Evolutionary conservation across 1,284 basidiomycete species (phyloP).

Genomic region (Cronartium quercuum): DNA sequence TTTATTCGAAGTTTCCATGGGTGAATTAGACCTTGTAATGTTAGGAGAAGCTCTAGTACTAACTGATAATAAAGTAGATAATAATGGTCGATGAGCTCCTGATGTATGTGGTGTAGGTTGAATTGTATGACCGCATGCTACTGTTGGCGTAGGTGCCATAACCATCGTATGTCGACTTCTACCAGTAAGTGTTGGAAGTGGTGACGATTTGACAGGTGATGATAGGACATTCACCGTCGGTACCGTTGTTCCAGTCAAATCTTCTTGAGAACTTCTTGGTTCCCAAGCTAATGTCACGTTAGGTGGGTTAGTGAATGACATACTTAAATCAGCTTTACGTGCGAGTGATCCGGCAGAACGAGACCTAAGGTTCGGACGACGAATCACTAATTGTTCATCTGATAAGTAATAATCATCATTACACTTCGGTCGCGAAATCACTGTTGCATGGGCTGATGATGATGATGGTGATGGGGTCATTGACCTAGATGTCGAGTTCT

Average conservation of each 20-base stretch:
- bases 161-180: background rate
- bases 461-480: background rate
- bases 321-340: background rate
- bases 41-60: slow-evolving; percentile 2
- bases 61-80: slow-evolving; percentile 17
- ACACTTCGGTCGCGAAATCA: slow-evolving; percentile 2
- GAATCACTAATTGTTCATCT: slow-evolving; percentile 18
- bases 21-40: slow-evolving; percentile 12
- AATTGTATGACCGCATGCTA: slow-evolving; percentile 4
- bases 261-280: no score
- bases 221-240: background rate
- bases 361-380: background rate
- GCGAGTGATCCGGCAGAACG: background rate
- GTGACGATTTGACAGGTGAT: background rate
- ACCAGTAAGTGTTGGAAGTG: background rate
- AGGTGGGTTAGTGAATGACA: background rate
- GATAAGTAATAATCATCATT: slow-evolving; percentile 34
- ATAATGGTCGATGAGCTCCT: slow-evolving; percentile 12
- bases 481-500: slow-evolving; percentile 1
- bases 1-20: background rate
- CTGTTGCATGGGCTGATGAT: background rate
- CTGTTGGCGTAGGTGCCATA: background rate
- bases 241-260: no score
- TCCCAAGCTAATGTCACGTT: background rate
- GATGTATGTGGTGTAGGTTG: slow-evolving; percentile 4